Conservation (phyloP, 768 basidiomycete genomes). For the Amanita exitialis region DNA sequence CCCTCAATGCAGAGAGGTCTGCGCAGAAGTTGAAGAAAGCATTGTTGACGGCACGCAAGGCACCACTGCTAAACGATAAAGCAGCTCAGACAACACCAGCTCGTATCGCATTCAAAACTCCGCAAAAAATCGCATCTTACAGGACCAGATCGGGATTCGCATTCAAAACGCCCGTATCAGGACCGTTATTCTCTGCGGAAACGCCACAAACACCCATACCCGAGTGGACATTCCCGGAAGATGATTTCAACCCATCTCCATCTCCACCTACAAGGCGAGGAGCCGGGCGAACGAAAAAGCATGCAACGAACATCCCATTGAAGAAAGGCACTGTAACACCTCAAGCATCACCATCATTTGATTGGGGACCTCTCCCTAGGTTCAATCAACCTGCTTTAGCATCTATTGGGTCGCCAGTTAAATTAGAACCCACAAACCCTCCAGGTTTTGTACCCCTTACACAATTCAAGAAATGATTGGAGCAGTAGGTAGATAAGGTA, state of each 20-base stretch:
- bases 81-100: constrained; percentile 28
- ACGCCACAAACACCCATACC: constrained; percentile 11
- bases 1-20: constrained; percentile 71
- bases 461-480: constrained; percentile 3
- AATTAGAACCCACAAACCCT: not conserved
- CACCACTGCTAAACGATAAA: constrained; percentile 58
- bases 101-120: constrained; percentile 26
- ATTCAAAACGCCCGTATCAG: constrained; percentile 15
- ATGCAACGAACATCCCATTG: constrained; percentile 25
- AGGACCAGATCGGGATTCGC: constrained; percentile 8
- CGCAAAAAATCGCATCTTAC: constrained; percentile 16
- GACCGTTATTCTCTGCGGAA: constrained; percentile 18
- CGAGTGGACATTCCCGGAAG: constrained; percentile 26
- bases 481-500: not conserved
- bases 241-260: constrained; percentile 30
- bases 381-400: constrained; percentile 21
- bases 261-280: constrained; percentile 22
- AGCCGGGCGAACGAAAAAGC: constrained; percentile 26
- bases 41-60: constrained; percentile 45
- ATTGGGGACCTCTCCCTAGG: constrained; percentile 54
- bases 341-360: constrained; percentile 26
- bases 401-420: constrained; percentile 9
- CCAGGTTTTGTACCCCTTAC: constrained; percentile 8
- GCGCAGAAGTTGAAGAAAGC: constrained; percentile 63
- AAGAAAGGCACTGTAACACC: constrained; percentile 21